Conservation (phyloP, 306 rosid species). For the Styphnolobium japonicum region DNA sequence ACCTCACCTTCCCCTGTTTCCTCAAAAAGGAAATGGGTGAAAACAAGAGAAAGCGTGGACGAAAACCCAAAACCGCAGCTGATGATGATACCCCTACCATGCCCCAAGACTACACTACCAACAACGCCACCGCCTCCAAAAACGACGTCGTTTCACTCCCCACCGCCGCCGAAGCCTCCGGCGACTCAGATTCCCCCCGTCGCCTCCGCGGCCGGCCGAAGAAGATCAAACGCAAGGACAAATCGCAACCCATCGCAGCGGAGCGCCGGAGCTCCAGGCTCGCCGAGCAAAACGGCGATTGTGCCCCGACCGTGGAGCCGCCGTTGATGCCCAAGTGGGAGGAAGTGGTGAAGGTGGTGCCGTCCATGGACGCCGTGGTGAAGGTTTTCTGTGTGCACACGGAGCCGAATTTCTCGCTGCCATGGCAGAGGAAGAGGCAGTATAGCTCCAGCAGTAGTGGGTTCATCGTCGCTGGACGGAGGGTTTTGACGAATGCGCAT, state of each 20-base stretch:
- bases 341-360: conserved; percentile 42
- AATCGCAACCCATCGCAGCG: not conserved
- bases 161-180: not conserved
- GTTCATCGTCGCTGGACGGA: conserved; percentile 59
- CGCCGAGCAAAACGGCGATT: conserved; percentile 45
- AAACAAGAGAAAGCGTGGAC: conserved; percentile 52
- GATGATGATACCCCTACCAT: conserved; percentile 26
- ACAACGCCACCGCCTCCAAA: not conserved
- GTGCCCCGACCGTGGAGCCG: not conserved
- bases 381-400: conserved; percentile 82
- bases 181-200: conserved; percentile 23
- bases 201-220: conserved; percentile 43
- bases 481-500: conserved; percentile 85
- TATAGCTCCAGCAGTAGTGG: conserved; percentile 84
- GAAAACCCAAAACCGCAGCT: conserved; percentile 41
- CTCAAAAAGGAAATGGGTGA: conserved; percentile 37
- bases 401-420: conserved; percentile 79
- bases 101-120: conserved; percentile 19
- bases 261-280: conserved; percentile 45
- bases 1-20: not conserved
- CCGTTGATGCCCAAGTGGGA: conserved; percentile 45
- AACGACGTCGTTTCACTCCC: conserved; percentile 33
- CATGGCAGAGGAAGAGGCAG: conserved; percentile 91
- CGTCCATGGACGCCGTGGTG: conserved; percentile 81
- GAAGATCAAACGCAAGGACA: conserved; percentile 32